Base-by-base conservation (phyloP, 2,329 filamentous ascomycete species). In the Dryadomyces quercus-mongolicae region DNA sequence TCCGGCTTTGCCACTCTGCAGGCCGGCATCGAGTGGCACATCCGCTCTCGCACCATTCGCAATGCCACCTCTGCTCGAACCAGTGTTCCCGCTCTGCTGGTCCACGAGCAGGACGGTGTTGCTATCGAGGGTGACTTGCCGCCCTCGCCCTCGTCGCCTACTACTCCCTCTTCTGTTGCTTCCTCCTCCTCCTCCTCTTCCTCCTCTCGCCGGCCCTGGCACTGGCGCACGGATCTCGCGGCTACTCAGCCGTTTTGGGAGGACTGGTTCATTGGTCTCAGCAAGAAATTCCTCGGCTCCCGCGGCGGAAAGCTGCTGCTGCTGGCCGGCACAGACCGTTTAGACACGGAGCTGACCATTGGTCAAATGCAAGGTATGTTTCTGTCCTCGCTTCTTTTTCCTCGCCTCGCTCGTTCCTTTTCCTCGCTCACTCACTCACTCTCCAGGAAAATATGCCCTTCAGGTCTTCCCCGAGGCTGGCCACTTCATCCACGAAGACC, bases 401-500 rank as follows among this genome's bases (percentile, higher is more conserved):
- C 13, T 22, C 44, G 18, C 13, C 5, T 20, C 42, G 7, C 42
- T 20, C n/a, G 13, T 13, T 9, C 21, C 44, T 20, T 25, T 21
- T 22, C 18, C 6, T 25, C 2, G 18, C 13, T 22, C 25, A 36
- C 25, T n/a, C n/a, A n/a, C n/a, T n/a, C n/a, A n/a, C n/a, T n/a
- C 12, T 10, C 51, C 57, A 82, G 85, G 91, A 5, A 97, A 97
- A 75, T 98, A 97, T 65, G 90, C 95, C 55, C 74, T 98, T 48
- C 88, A 95, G 62, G 91, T 98, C 7, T 87, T 97, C 62, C 91
- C 93, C 0, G 88, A 95, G 66, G 90, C 93, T 1, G 93, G 93
- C 0, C 93, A 98, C 67, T 98, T 98, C 64, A 82, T 98, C 54
- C 93, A 98, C 60, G 93, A 98, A 68, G 93, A 98, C 67, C 78